Conservation (phyloP, 2,329 filamentous ascomycete species). For the Ilyonectria destructans region DNA sequence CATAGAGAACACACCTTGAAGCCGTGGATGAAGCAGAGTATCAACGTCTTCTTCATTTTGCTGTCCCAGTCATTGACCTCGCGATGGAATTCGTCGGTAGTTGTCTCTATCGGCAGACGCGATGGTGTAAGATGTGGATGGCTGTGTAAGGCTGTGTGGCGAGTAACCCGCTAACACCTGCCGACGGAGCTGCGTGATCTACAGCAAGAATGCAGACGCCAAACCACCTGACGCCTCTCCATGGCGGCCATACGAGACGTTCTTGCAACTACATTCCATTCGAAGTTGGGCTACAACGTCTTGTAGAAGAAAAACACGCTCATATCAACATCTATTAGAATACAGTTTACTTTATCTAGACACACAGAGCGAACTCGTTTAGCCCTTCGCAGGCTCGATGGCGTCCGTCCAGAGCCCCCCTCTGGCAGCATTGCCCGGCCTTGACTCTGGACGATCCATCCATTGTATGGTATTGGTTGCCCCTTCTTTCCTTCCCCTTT, state of each 20-base stretch:
- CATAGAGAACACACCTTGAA: conserved; percentile 75
- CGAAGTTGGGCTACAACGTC: background rate
- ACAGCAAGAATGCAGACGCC: background rate
- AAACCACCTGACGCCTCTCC: conserved; percentile 13
- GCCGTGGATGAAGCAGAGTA: conserved; percentile 89
- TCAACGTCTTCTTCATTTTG: conserved; percentile 79
- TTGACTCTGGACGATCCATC: conserved; percentile 38
- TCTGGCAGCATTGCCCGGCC: conserved; percentile 28
- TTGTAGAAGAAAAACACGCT: conserved; percentile 4
- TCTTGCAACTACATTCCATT: too few relatives aligned
- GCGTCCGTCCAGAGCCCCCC: conserved; percentile 31
- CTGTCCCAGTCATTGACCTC: conserved; percentile 29
- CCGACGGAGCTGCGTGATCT: conserved; percentile 16
- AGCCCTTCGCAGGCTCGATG: conserved; percentile 42
- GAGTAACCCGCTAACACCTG: background rate
- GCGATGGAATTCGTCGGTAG: conserved; percentile 1
- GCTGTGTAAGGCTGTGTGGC: conserved; percentile 20
- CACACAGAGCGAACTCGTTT: conserved; percentile 44
- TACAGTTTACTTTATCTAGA: conserved; percentile 58
- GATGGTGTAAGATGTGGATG: conserved; percentile 15
- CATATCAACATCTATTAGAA: conserved; percentile 60
- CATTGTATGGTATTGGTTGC: conserved; percentile 49
- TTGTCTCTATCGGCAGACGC: conserved; percentile 13
- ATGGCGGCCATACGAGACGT: background rate
- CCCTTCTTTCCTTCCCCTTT: conserved; percentile 43